Conservation (phyloP, 345 rosid species). For the Dipteronia sinensis region DNA sequence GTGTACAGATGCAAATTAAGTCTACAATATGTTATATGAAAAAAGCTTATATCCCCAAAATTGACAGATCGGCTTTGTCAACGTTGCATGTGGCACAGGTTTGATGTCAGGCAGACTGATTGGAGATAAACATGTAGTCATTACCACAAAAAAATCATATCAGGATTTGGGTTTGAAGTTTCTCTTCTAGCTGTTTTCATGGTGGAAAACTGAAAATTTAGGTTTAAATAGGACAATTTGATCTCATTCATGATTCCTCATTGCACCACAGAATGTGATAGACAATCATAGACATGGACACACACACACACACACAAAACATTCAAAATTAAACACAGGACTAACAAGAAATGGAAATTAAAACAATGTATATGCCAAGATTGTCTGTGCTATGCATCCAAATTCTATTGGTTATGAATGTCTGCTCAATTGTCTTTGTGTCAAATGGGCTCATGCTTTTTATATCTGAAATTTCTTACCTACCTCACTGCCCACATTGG, state of each 20-base stretch:
- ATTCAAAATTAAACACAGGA: background rate
- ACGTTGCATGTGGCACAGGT: background rate
- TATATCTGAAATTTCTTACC: background rate
- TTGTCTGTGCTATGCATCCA: background rate
- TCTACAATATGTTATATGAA: background rate
- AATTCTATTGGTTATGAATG: background rate
- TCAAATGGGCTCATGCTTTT: background rate
- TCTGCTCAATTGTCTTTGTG: background rate
- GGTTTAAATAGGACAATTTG: background rate
- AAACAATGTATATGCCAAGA: background rate
- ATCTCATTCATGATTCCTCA: background rate
- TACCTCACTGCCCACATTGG: background rate
- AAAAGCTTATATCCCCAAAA: background rate
- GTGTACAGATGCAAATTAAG: background rate
- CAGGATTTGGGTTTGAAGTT: background rate
- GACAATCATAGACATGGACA: background rate
- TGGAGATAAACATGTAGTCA: background rate
- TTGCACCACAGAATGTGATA: background rate
- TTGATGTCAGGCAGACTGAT: background rate
- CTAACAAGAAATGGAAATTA: background rate
- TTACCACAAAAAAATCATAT: conserved; percentile 14
- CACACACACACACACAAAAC: background rate
- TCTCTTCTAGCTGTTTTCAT: background rate
- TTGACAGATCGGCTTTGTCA: conserved; percentile 1
- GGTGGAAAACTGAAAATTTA: background rate